Percentiles rank a stretch among this genome's conserved stretches.
These are phyloP conservation scores for Microstegium vimineum DNA, from an alignment of 176 grass and related monocot species.

Conservation along the genomic window DNA sequence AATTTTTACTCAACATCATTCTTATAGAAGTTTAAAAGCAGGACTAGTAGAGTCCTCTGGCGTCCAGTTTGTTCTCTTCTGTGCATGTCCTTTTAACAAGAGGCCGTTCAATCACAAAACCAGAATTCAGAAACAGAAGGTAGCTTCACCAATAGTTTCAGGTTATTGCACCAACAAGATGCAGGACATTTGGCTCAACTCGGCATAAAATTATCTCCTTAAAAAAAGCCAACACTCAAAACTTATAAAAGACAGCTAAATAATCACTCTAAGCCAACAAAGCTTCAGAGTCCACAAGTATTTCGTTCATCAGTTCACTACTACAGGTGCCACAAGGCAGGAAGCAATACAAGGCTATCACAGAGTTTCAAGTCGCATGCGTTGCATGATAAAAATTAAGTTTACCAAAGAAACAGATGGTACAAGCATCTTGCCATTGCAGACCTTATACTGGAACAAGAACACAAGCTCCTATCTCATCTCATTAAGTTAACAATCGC, in stretches of 20 bases:
- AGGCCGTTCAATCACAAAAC: background rate
- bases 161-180: background rate
- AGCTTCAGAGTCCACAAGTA: background rate
- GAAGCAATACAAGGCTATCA: background rate
- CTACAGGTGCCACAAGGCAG: background rate
- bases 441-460: conserved; percentile 15
- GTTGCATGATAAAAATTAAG: background rate
- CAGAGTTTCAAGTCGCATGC: conserved; percentile 1
- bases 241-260: background rate
- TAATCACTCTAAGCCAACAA: background rate
- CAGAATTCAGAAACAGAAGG: too few species aligned
- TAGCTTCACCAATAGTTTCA: background rate
- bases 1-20: too few species aligned
- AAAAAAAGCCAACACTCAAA: background rate
- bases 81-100: background rate
- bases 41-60: too few species aligned
- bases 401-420: background rate
- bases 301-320: background rate
- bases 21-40: too few species aligned
- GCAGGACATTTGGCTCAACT: background rate
- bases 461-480: conserved; percentile 17
- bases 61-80: too few species aligned
- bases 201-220: background rate
- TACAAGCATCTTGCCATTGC: background rate
- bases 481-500: conserved; percentile 10